Conservation (phyloP, 2,329 filamentous ascomycete genomes). For the Colletotrichum chrysophilum region DNA sequence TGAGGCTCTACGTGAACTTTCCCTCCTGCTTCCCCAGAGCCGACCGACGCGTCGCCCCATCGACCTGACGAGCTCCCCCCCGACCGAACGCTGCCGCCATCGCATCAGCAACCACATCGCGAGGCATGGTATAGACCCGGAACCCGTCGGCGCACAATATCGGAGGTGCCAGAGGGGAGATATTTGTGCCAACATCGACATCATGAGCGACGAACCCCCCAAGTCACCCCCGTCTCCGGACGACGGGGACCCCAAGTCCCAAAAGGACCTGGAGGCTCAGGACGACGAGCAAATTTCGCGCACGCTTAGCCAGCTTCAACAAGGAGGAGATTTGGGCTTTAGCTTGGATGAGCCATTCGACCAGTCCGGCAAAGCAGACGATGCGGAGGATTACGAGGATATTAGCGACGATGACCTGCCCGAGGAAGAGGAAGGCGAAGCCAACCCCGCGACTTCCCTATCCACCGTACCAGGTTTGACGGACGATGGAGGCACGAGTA, state of each 20-base stretch:
- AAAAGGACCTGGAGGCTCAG: constrained; percentile 51
- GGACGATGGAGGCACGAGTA: constrained; percentile 65
- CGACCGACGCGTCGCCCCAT: constrained; percentile 21
- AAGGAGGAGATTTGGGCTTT: constrained; percentile 41
- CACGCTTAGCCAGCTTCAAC: constrained; percentile 47
- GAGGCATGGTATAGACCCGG: constrained; percentile 19
- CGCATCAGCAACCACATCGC: constrained; percentile 6
- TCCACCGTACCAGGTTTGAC: constrained; percentile 58
- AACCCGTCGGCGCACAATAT: constrained; percentile 10
- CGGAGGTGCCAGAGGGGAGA: constrained; percentile 18
- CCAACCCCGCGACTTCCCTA: constrained; percentile 42
- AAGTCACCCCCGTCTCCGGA: constrained; percentile 29
- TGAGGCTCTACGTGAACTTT: constrained; percentile 21
- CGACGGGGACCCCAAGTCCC: constrained; percentile 45
- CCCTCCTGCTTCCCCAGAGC: constrained; percentile 21
- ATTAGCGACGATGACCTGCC: constrained; percentile 91
- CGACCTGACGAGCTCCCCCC: constrained; percentile 11
- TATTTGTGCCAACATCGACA: constrained; percentile 10
- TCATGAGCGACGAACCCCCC: constrained; percentile 17
- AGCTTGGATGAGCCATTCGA: constrained; percentile 59
- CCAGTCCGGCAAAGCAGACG: constrained; percentile 82
- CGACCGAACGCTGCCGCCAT: neutral
- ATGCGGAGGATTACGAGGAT: constrained; percentile 90
- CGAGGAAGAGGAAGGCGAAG: constrained; percentile 72
- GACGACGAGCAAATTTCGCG: constrained; percentile 54